Conservation (phyloP, 2,329 filamentous ascomycete genomes). For the Geoglossum cookeanum region DNA sequence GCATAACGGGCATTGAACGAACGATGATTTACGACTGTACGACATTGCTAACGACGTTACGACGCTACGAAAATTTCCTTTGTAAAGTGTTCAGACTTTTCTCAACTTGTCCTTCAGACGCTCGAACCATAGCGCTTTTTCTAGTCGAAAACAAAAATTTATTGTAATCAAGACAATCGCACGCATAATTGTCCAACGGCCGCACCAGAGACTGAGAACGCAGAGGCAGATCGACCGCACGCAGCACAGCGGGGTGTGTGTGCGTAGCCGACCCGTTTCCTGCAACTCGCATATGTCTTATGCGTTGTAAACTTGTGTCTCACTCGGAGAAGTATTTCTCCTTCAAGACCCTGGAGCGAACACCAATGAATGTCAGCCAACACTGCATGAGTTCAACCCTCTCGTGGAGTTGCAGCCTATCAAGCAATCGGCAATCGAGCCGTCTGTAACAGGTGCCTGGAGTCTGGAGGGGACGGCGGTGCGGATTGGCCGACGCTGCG, state of each 20-base stretch:
- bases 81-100: neutral
- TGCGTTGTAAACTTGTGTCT: conserved; percentile 2
- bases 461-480: neutral
- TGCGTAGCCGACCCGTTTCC: conserved; percentile 1
- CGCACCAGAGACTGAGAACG: neutral
- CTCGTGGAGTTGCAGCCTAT: neutral
- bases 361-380: conserved; percentile 1
- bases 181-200: neutral
- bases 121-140: neutral
- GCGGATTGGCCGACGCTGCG: neutral
- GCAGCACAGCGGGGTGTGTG: neutral
- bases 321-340: conserved; percentile 61
- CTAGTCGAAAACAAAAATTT: neutral
- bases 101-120: neutral
- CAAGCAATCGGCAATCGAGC: neutral
- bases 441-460: neutral
- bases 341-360: conserved; percentile 71
- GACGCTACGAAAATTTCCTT: neutral
- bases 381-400: neutral
- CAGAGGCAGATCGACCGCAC: neutral
- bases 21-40: neutral
- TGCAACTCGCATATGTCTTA: conserved; percentile 2
- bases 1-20: conserved; percentile 1
- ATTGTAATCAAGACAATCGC: neutral
- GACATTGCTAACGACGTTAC: neutral